Conservation (phyloP, 169 alveolate species). For the Cryptosporidium sp. region DNA sequence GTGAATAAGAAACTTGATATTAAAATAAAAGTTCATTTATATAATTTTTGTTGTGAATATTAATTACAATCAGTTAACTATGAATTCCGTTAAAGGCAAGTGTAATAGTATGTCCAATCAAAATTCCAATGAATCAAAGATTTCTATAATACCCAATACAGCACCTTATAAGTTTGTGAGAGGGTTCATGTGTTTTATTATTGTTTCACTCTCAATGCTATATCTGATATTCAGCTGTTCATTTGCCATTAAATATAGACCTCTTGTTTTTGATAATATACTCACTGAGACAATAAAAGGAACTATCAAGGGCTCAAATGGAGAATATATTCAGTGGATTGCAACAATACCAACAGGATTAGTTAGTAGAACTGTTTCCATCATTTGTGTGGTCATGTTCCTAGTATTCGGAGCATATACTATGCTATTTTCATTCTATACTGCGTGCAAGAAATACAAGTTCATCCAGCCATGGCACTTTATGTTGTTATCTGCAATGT, state of each 20-base stretch:
- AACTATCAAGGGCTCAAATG: conserved; percentile 60
- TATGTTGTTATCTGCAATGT: conserved; percentile 24
- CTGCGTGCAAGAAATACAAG: conserved; percentile 66
- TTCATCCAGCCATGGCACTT: conserved; percentile 73
- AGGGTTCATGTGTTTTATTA: conserved; percentile 45
- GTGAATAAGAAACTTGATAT: neutral
- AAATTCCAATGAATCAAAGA: conserved; percentile 8
- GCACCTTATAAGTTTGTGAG: conserved; percentile 48
- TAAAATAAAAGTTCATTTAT: neutral
- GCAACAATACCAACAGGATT: conserved; percentile 67
- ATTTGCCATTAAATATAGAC: conserved; percentile 55
- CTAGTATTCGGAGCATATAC: conserved; percentile 50
- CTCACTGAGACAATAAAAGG: conserved; percentile 59
- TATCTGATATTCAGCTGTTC: conserved; percentile 58
- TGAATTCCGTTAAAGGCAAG: neutral
- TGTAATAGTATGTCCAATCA: neutral
- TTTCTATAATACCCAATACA: conserved; percentile 54
- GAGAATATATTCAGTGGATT: conserved; percentile 61
- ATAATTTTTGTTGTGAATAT: neutral
- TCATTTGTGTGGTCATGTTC: conserved; percentile 59
- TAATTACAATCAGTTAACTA: neutral
- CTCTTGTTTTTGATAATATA: conserved; percentile 59
- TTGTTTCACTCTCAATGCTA: conserved; percentile 35
- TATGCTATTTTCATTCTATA: conserved; percentile 41
- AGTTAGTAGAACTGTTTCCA: conserved; percentile 60